Conservation (phyloP, 2,329 filamentous ascomycete genomes). For the Leptodontidium sp. region DNA sequence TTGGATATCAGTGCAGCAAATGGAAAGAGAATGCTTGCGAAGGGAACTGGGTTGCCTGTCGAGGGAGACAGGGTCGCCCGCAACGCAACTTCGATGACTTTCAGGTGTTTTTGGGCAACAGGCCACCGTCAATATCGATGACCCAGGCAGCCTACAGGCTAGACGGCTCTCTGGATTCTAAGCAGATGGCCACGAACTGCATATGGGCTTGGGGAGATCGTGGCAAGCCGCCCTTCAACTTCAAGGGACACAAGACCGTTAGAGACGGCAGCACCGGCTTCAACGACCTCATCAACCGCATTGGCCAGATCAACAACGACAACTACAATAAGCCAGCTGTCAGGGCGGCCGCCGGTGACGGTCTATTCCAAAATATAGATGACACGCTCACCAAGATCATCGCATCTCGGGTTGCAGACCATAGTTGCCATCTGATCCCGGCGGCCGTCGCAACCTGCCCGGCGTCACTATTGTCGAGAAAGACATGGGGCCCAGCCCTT, state of each 20-base stretch:
- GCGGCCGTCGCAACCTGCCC: neutral
- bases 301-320: neutral
- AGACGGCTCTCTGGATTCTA: neutral
- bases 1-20: neutral
- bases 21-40: neutral
- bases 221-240: neutral
- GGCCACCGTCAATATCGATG: neutral
- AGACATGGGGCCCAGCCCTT: neutral
- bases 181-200: neutral
- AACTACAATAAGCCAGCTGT: conserved; percentile 3
- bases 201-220: conserved; percentile 2
- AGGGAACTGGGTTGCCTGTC: neutral
- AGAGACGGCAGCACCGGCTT: neutral
- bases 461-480: neutral
- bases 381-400: conserved; percentile 4
- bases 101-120: neutral
- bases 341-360: neutral
- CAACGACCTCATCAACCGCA: neutral
- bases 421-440: neutral
- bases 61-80: neutral
- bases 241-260: neutral
- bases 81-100: neutral
- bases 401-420: neutral
- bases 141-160: neutral
- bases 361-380: neutral